Conservation (phyloP, 768 basidiomycete genomes). For the Lentinula guzmanii region DNA sequence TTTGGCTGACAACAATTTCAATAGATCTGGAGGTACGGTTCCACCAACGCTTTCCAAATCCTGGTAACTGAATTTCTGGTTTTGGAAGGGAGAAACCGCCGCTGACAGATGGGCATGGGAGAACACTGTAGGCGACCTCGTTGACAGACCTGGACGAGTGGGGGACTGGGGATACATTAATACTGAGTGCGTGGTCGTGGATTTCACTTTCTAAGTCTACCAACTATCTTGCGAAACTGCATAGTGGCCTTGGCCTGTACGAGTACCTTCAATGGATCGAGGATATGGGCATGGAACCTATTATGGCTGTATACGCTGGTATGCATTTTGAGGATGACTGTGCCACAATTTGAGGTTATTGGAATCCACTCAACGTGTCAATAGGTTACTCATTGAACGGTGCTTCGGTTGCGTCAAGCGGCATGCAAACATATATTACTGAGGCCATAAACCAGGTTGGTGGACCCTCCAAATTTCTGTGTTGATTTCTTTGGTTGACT, state of each 20-base stretch:
- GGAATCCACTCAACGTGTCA: background rate
- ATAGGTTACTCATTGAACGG: conserved; percentile 39
- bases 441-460: conserved; percentile 48
- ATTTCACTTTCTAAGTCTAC: background rate
- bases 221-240: too few species aligned
- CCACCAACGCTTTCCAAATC: background rate
- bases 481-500: background rate
- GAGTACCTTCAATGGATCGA: conserved; percentile 29
- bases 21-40: conserved; percentile 23
- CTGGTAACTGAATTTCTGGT: background rate
- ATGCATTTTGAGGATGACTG: background rate
- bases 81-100: conserved; percentile 42
- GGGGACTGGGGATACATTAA: conserved; percentile 61
- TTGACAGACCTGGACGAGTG: conserved; percentile 48
- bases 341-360: background rate
- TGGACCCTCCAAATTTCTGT: background rate
- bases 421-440: conserved; percentile 45
- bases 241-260: conserved; percentile 3
- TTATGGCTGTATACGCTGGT: conserved; percentile 62
- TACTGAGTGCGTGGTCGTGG: conserved; percentile 30
- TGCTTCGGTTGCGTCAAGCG: conserved; percentile 31
- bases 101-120: conserved; percentile 62
- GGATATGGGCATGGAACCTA: conserved; percentile 48
- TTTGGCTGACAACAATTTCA: conserved; percentile 10
- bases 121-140: conserved; percentile 48